Base-by-base conservation (phyloP, 495 filamentous ascomycete genomes). In the Glarea lozoyensis region DNA sequence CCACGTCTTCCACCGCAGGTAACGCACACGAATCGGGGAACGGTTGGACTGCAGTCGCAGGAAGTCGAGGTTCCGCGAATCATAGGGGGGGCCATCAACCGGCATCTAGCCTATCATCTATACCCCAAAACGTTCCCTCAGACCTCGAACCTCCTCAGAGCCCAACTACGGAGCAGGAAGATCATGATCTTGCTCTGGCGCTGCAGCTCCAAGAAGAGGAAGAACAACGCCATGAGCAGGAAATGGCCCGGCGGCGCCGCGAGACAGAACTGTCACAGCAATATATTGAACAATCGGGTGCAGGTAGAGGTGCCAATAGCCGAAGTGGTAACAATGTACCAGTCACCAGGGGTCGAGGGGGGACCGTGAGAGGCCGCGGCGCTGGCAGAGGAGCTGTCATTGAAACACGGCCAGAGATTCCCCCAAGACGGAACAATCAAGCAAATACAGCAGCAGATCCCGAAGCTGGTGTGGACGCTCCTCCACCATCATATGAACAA, bases 121-220 rank as follows among this genome's bases (percentile, higher is more conserved):
- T 33, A 48, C n/a, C 49, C 25, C 42, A 49, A 57, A 42, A 37
- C 42, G 17, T 45, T 29, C 21, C 25, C 43, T 15, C 18, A 13
- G 53, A 29, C n/a, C 7, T n/a, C 25, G 7, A 62, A 25, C 42
- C 59, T n/a, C 51, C 66, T 0, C 37, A 58, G 21, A 62, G 62
- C 12, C 61, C 68, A 4, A 60, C 50, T 22, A 53, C 58, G 20
- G 79, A 84, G 53, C 79, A 86, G 54, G 79, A 86, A 68, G 85
- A 90, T 56, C 75, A 82, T 38, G 86, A 90, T 46, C 63, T 90
- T 2, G 85, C 85, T 0, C 63, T 89, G 4, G 86, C 86, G 1
- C 65, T 90, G 17, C 84, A 88, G 60, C 68, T 89, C 2, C 86
- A 90, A 57, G 86, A 90, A 50, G 85, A 90, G 55, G 84, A 88